Evolutionary conservation across 2,329 filamentous ascomycete species (phyloP).

Genomic region (Colletotrichum cordylinicola): DNA sequence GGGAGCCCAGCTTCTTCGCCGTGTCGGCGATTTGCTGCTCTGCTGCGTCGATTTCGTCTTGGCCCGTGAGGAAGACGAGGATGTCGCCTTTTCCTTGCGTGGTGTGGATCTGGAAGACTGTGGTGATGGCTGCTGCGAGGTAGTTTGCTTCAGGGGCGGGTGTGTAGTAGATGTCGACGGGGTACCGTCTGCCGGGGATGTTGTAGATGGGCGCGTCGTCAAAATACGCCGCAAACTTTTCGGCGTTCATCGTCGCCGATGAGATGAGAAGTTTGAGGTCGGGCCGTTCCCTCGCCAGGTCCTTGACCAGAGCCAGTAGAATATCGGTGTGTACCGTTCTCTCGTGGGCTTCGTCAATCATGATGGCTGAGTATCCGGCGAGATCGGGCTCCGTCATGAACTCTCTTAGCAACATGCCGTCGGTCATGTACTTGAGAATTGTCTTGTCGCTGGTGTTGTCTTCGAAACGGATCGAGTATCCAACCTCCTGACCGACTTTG

Average conservation of each 20-base stretch:
- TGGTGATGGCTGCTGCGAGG: constrained; percentile 87
- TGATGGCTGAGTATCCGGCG: constrained; percentile 81
- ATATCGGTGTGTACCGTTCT: constrained; percentile 92
- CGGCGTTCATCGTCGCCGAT: constrained; percentile 92
- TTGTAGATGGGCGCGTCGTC: constrained; percentile 94
- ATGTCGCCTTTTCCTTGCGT: constrained; percentile 88
- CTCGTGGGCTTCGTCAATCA: constrained; percentile 98
- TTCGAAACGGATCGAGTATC: constrained; percentile 95
- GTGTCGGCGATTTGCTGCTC: constrained; percentile 87
- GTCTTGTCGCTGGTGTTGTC: constrained; percentile 92
- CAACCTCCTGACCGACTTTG: constrained; percentile 89
- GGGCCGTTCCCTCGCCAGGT: constrained; percentile 80
- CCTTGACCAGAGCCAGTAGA: constrained; percentile 84
- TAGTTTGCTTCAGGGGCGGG: constrained; percentile 94
- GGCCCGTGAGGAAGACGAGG: constrained; percentile 91
- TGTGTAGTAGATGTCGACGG: constrained; percentile 91
- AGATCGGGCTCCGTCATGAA: constrained; percentile 89
- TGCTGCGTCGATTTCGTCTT: constrained; percentile 93
- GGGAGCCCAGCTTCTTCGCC: constrained; percentile 81
- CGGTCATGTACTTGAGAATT: constrained; percentile 93
- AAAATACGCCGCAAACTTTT: constrained; percentile 91
- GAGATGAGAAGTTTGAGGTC: constrained; percentile 92
- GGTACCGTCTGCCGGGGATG: constrained; percentile 86
- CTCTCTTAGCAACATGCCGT: constrained; percentile 91
- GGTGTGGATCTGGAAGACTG: constrained; percentile 93